Evolutionary conservation across 352 stramenopile genomes (phyloP).

Genomic region (Globisporangium perplexum): DNA sequence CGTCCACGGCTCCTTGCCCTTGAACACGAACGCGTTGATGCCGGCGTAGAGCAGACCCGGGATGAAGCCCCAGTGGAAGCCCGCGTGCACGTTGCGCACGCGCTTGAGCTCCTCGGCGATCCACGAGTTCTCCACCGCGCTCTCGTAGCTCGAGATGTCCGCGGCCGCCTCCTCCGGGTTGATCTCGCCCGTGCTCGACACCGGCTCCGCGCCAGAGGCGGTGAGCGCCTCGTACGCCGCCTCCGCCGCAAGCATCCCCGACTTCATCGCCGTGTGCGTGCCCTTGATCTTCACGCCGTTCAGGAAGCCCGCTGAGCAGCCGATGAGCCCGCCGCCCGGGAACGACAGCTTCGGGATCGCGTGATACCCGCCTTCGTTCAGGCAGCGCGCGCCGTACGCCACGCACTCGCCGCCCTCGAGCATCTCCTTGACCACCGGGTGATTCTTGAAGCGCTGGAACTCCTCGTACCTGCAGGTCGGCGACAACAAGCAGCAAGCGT

Average conservation of each 20-base stretch:
- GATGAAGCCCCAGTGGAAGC: slow-evolving; percentile 94
- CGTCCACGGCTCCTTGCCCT: slow-evolving; percentile 97
- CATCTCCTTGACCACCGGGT: slow-evolving; percentile 91
- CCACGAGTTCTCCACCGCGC: slow-evolving; percentile 91
- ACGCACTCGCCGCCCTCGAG: slow-evolving; percentile 97
- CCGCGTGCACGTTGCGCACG: slow-evolving; percentile 96
- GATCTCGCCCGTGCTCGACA: slow-evolving; percentile 67
- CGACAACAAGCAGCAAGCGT: no score
- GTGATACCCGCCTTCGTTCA: slow-evolving; percentile 95
- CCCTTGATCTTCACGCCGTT: slow-evolving; percentile 99
- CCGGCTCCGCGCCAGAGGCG: slow-evolving; percentile 38
- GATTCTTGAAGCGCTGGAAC: slow-evolving; percentile 99
- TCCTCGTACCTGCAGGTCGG: slow-evolving; percentile 87
- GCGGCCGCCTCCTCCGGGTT: slow-evolving; percentile 50
- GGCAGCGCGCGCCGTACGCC: slow-evolving; percentile 94
- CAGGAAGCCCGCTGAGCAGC: slow-evolving; percentile 97
- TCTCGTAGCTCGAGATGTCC: slow-evolving; percentile 85
- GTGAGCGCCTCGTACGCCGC: slow-evolving; percentile 89
- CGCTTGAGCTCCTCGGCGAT: slow-evolving; percentile 96
- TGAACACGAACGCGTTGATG: slow-evolving; percentile 90
- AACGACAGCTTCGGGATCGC: slow-evolving; percentile 98
- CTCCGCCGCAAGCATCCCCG: slow-evolving; percentile 96
- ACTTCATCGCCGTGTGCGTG: slow-evolving; percentile 98
- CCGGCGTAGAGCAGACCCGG: slow-evolving; percentile 93
- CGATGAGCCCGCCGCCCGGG: slow-evolving; percentile 93